Evolutionary conservation across 1,284 basidiomycete species (phyloP).

Genomic region (Peniophora sp.): DNA sequence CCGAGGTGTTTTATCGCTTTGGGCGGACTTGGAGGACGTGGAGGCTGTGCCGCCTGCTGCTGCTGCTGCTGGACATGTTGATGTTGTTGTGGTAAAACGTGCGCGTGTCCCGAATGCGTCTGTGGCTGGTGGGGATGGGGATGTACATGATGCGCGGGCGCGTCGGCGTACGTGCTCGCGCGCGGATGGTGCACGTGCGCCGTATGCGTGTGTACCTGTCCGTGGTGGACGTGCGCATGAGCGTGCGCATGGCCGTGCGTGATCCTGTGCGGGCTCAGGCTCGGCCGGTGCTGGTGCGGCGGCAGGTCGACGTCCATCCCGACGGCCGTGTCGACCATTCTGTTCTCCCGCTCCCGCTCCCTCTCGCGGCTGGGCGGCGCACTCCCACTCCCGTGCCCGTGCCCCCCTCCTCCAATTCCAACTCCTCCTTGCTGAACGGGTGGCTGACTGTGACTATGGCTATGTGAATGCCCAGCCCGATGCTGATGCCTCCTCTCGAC

Average conservation of each 20-base stretch:
- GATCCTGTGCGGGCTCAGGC: slow-evolving; percentile 1
- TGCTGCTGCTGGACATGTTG: slow-evolving; percentile 8
- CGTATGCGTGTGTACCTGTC: background rate
- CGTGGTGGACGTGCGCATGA: background rate
- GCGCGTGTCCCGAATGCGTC: slow-evolving; percentile 14
- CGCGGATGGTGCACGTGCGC: slow-evolving; percentile 6
- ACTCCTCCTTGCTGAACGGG: slow-evolving; percentile 5
- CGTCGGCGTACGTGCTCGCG: slow-evolving; percentile 3
- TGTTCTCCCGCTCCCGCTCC: slow-evolving; percentile 10
- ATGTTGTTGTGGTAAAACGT: slow-evolving; percentile 14
- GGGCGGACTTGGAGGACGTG: slow-evolving; percentile 13
- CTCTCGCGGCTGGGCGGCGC: too few relatives aligned
- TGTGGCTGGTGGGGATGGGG: slow-evolving; percentile 7
- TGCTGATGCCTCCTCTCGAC: too few relatives aligned
- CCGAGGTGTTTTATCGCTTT: slow-evolving; percentile 43
- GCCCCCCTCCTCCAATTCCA: too few relatives aligned
- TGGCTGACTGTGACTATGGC: too few relatives aligned
- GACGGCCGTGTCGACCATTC: slow-evolving; percentile 5
- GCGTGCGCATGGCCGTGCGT: too few relatives aligned
- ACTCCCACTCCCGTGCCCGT: too few relatives aligned
- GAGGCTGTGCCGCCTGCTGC: slow-evolving; percentile 11
- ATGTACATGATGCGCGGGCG: slow-evolving; percentile 2
- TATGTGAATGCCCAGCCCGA: too few relatives aligned
- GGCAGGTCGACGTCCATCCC: background rate
- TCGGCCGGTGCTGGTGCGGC: too few relatives aligned